Base-by-base conservation (phyloP, 371 early-diverging fungal genomes). In the Coemansia sp. region DNA sequence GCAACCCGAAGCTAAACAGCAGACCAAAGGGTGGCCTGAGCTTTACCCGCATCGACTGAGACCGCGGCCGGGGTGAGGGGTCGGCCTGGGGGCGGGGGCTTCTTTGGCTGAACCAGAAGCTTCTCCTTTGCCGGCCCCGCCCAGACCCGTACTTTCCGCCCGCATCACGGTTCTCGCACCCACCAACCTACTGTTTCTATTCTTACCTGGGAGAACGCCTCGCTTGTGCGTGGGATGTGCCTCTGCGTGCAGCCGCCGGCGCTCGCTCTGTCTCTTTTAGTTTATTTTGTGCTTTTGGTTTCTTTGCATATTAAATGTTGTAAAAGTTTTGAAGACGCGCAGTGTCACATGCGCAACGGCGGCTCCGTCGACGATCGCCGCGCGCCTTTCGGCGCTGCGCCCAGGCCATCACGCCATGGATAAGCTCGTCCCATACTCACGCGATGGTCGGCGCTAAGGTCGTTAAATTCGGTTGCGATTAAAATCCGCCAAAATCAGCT, bases 1-100 rank as follows among this genome's bases (percentile, higher is more conserved):
- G 85, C 48, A 92, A 92, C 63, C 91, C 91, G 6, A 89, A 88
- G 65, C 69, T 92, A 57, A 86, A 89, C 76, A 86, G 86, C 45
- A 81, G 84, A 49, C 90, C 87, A 36, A 86, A 84, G 70, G 90
- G 88, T 51, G 90, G 91, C 14, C 81, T 88, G 12, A 87, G 86
- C 59, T 91, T 91, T 69, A 84, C 84, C 36, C 83, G 91, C 64
- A 83, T 90, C 40, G 66, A 68, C 64, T 77, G 60, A 67, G 33
- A 36, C 8, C 8, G 9, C 14, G 14, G 9, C 14, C 14, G 41
- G 41, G 12, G 41, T 14, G 41, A 41, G 41, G 9, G 41, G 12
- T 41, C 12, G 41, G 5, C 3, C 9, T 3, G 14, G 41, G 3
- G 9, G 41, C 41, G 41, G 12, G 41, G 41, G 6, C 41, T 8